Evolutionary conservation across 2,329 filamentous ascomycete species (phyloP).

Genomic region (Coniochaeta ligniaria): DNA sequence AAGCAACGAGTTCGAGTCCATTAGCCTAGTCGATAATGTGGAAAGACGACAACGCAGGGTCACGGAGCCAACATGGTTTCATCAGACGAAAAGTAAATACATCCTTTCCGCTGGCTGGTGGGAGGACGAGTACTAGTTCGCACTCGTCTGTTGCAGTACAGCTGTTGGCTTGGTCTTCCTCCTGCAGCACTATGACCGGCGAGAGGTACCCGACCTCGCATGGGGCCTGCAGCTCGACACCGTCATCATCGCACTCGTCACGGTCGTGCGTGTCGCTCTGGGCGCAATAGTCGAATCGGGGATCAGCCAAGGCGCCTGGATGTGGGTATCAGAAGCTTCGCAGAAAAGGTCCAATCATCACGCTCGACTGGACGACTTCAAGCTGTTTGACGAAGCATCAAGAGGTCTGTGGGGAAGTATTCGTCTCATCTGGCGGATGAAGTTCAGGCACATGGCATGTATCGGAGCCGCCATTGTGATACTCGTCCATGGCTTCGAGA

Average conservation of each 20-base stretch:
- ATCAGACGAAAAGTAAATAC: background rate
- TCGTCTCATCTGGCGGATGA: conserved; percentile 25
- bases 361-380: conserved; percentile 29
- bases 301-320: conserved; percentile 30
- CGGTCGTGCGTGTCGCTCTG: conserved; percentile 26
- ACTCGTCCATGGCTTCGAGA: conserved; percentile 28
- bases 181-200: conserved; percentile 8
- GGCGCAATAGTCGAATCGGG: conserved; percentile 26
- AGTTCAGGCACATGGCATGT: conserved; percentile 28
- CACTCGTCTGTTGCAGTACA: conserved; percentile 19
- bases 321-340: conserved; percentile 29
- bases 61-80: background rate
- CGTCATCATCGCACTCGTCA: conserved; percentile 28
- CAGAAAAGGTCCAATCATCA: conserved; percentile 20
- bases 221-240: conserved; percentile 24
- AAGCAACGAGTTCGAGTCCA: background rate
- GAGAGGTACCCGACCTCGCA: conserved; percentile 19
- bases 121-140: conserved; percentile 27
- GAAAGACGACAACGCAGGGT: background rate
- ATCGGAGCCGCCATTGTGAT: conserved; percentile 28
- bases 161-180: conserved; percentile 16
- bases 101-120: conserved; percentile 25
- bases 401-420: conserved; percentile 27
- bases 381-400: conserved; percentile 29
- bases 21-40: background rate